phyloP scores from a whole-genome alignment of 495 filamentous ascomycete species.

The Talaromyces ruber region DNA sequence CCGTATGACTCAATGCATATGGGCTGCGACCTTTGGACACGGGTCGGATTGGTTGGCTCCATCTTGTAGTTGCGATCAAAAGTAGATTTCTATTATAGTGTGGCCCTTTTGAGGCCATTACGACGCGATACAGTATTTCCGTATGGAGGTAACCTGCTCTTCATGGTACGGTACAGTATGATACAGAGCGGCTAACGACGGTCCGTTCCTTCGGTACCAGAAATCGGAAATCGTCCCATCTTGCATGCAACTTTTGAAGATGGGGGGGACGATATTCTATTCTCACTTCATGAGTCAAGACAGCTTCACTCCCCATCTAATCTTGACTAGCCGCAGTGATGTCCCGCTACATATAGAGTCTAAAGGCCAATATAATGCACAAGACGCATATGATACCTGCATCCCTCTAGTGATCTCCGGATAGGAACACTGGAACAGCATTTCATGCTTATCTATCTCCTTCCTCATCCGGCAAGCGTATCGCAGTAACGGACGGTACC shows the following conservation, averaged over 20 bases:
- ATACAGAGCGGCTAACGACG: not conserved
- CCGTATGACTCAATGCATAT: not conserved
- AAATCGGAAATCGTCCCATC: not conserved
- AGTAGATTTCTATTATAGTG: not conserved
- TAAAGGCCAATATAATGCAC: not conserved
- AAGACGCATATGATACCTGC: not conserved
- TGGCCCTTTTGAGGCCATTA: not conserved
- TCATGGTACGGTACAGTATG: not conserved
- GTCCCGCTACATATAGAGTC: not conserved
- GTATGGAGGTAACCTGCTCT: not conserved
- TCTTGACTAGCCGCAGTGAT: not conserved
- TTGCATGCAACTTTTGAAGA: not conserved
- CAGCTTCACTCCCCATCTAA: not conserved
- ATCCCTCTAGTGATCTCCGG: not conserved
- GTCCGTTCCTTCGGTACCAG: conserved; percentile 3
- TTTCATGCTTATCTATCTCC: not conserved
- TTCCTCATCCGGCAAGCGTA: not conserved
- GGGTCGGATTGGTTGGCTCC: not conserved
- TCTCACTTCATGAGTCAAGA: not conserved
- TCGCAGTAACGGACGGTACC: not conserved
- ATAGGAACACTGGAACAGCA: not conserved
- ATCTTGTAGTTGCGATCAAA: not conserved
- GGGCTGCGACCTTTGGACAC: not conserved
- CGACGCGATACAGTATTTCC: not conserved
- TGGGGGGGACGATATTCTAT: not conserved